Percentiles rank a stretch among this genome's conserved stretches.
Conservation (phyloP, 2,329 filamentous ascomycete species). For the Penicillium polonicum region DNA sequence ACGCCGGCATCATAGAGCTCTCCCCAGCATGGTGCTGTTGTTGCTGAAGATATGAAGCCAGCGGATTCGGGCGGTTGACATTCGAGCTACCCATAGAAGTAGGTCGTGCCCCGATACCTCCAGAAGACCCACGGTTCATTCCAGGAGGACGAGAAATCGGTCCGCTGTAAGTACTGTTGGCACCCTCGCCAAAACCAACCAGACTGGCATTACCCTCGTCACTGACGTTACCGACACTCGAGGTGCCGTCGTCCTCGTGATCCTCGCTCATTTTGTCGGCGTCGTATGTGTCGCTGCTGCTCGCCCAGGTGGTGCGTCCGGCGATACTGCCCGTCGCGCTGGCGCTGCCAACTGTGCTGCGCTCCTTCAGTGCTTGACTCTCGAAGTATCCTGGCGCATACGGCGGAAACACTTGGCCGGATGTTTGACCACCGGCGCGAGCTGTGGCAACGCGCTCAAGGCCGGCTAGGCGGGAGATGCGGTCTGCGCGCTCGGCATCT, state of each 20-base stretch:
- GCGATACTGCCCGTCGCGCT: constrained; percentile 75
- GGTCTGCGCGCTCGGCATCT: constrained; percentile 89
- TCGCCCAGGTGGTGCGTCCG: constrained; percentile 67
- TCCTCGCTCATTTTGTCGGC: constrained; percentile 61
- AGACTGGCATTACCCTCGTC: constrained; percentile 81
- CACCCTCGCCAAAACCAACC: constrained; percentile 90
- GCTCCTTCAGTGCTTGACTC: constrained; percentile 70
- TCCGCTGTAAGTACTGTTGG: constrained; percentile 78
- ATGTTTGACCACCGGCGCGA: constrained; percentile 50
- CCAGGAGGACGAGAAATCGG: constrained; percentile 64
- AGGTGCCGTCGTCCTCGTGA: constrained; percentile 62
- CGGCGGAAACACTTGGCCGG: constrained; percentile 37
- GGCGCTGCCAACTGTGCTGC: constrained; percentile 86
- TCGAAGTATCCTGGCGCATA: constrained; percentile 75
- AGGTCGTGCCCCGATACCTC: constrained; percentile 30
- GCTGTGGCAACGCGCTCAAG: constrained; percentile 82
- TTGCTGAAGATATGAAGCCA: constrained; percentile 28
- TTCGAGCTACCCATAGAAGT: constrained; percentile 43
- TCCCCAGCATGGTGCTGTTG: constrained; percentile 31
- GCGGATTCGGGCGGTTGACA: constrained; percentile 33
- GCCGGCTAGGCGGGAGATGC: constrained; percentile 91
- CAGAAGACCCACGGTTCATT: constrained; percentile 40
- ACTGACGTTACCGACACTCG: constrained; percentile 74
- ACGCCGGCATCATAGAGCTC: constrained; percentile 43
- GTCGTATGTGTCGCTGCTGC: constrained; percentile 59